Base-by-base conservation (phyloP, 2,329 filamentous ascomycete genomes). In the Sclerotinia minor region DNA sequence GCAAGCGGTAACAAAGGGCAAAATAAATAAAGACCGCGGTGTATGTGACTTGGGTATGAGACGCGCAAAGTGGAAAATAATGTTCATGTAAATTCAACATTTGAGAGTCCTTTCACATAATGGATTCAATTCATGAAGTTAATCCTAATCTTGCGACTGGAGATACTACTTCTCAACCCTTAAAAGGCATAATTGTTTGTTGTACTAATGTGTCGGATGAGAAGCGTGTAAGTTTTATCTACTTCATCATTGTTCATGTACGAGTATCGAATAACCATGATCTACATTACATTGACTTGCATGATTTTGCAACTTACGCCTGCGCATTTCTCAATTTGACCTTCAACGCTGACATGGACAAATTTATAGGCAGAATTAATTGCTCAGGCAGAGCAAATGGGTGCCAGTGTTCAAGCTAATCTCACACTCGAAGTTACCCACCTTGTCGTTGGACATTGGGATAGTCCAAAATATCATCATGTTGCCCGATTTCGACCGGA, bases 351-450 rank as follows among this genome's bases (percentile, higher is more conserved):
- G 35, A 70, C 24, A 49, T 58, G 26, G 49, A 47, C 47, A 19
- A 26, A 41, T 11, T 21, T 59, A 5, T 70, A 84, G 83, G 77
- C 79, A 54, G 82, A 87, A 65, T 83, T 92, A 60, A 86, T 85
- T 21, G 79, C 83, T 60, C 86, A 88, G 69, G 91, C 91, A 24
- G 79, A 83, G 71, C 87, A 97, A 76, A 92, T 99, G 83, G 95
- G 95, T 72, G 95, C 94, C 63, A 79, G 85, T 69, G 91, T 96
- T 83, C 93, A 91, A 75, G 90, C 93, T 78, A 94, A 99, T 78
- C 87, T 99, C 55, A 98, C 94, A n/a, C 92, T 91, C 67, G 92
- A 97, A 78, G 92, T 96, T 59, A 98, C 95, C 6, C 95, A 99
- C 81, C 87, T 99, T 58, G 86, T 99, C 71, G 92, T 97, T 70